Evolutionary conservation across 371 early-diverging fungal genomes (phyloP).

Genomic region (Mucor racemosus): DNA sequence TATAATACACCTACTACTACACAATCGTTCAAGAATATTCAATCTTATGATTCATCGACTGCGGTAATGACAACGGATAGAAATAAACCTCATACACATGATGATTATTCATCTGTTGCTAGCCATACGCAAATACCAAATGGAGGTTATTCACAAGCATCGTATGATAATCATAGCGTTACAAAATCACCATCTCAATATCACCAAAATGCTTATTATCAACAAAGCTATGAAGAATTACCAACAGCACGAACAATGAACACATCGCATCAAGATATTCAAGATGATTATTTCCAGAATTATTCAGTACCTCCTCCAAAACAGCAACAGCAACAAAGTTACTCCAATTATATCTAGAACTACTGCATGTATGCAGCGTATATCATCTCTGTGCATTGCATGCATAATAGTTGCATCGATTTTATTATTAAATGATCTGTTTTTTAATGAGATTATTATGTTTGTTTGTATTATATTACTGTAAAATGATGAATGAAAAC

Average conservation of each 20-base stretch:
- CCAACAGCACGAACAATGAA: not conserved
- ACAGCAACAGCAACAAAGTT: not conserved
- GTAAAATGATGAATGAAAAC: too few species aligned
- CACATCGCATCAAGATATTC: too few species aligned
- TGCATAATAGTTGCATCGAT: not conserved
- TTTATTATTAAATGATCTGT: not conserved
- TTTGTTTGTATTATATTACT: not conserved
- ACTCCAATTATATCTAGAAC: constrained; percentile 3
- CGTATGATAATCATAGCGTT: not conserved
- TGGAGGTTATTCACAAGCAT: not conserved
- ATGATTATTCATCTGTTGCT: constrained; percentile 1
- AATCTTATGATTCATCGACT: not conserved
- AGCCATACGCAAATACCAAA: not conserved
- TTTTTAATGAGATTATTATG: not conserved
- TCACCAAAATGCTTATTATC: not conserved
- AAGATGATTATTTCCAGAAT: not conserved
- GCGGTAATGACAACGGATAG: not conserved
- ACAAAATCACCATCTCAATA: not conserved
- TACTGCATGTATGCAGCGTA: not conserved
- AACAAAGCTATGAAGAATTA: not conserved
- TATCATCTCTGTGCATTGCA: constrained; percentile 4
- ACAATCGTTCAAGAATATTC: not conserved
- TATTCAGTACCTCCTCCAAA: too few species aligned
- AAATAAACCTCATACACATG: not conserved
- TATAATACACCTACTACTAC: not conserved